Conservation (phyloP, 345 rosid genomes). For the Populus pruinosa region DNA sequence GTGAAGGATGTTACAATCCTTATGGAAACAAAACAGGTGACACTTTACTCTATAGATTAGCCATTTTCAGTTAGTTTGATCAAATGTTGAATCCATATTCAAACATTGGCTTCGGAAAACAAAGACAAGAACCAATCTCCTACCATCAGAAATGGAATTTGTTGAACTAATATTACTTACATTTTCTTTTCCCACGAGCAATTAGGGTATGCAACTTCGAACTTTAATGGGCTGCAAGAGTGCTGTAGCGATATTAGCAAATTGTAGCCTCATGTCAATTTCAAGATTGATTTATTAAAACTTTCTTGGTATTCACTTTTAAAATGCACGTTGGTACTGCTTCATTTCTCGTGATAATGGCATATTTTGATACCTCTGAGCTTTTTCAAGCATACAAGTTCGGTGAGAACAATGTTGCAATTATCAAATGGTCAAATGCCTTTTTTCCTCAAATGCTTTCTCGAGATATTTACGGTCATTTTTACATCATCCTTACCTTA, state of each 20-base stretch:
- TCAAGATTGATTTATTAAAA: background rate
- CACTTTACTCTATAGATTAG: background rate
- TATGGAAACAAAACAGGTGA: conserved; percentile 37
- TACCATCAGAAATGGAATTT: no score
- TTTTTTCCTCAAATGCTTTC: background rate
- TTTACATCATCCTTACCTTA: background rate
- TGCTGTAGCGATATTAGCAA: background rate
- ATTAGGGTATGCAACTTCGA: background rate
- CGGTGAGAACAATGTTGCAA: background rate
- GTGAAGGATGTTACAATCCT: conserved; percentile 41
- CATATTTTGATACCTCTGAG: background rate
- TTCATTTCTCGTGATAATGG: background rate
- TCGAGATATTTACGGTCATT: background rate
- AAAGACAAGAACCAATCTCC: background rate
- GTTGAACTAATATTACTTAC: background rate
- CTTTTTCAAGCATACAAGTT: background rate
- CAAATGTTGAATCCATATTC: background rate
- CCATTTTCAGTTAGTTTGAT: background rate
- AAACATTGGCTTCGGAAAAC: background rate
- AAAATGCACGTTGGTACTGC: background rate
- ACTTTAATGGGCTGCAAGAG: background rate
- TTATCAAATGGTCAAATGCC: background rate
- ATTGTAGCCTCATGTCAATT: background rate
- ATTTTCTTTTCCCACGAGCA: background rate
- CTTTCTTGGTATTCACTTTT: background rate